Conservation (phyloP, 2,329 filamentous ascomycete genomes). For the Falciphora oryzae region DNA sequence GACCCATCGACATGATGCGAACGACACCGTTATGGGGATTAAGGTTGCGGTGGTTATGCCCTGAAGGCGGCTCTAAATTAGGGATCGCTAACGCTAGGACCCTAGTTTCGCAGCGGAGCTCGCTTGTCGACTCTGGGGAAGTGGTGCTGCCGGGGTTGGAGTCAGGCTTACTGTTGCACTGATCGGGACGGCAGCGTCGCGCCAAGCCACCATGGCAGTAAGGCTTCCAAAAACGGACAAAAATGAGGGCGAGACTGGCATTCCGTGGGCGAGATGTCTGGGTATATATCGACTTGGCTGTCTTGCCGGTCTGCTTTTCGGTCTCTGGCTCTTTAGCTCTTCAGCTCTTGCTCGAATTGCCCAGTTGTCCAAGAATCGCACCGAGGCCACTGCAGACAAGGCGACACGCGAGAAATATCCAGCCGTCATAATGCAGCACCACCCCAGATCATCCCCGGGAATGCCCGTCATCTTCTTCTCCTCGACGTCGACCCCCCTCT, state of each 20-base stretch:
- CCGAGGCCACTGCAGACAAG: too few species aligned
- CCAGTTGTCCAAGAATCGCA: too few species aligned
- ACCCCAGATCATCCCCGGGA: too few species aligned
- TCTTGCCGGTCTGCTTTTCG: too few species aligned
- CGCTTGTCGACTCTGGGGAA: background rate
- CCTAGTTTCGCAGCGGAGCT: background rate
- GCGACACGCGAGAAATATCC: background rate
- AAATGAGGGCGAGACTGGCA: too few species aligned
- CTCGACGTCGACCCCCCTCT: constrained; percentile 54
- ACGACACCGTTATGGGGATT: too few species aligned
- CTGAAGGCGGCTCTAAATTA: background rate
- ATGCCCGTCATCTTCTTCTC: constrained; percentile 40
- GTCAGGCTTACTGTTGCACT: background rate
- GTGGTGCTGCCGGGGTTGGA: background rate
- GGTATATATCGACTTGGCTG: background rate
- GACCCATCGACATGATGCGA: too few species aligned
- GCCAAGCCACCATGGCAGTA: background rate
- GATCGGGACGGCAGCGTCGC: too few species aligned
- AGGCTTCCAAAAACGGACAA: background rate
- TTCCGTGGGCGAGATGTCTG: too few species aligned
- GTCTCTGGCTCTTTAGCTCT: background rate
- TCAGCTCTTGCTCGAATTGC: too few species aligned
- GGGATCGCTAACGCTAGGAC: background rate
- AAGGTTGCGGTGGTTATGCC: too few species aligned
- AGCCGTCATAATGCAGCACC: background rate